Percentiles rank a stretch among this genome's conserved stretches.
Conservation (phyloP, 768 basidiomycete species). For the Collybiopsis luxurians region DNA sequence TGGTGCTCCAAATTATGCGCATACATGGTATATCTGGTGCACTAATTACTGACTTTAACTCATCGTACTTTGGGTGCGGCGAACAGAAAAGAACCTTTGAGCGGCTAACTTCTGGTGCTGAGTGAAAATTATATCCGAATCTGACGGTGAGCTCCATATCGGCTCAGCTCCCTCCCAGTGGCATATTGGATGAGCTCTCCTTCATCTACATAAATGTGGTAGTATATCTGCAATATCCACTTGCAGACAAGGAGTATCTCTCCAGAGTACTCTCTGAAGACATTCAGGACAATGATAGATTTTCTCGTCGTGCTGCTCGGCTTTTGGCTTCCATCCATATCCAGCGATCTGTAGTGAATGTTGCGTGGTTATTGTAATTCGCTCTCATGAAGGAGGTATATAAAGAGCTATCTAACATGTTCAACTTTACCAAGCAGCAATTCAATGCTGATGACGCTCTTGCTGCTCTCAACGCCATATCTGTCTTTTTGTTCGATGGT, state of each 20-base stretch:
- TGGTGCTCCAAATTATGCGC: too few relatives aligned
- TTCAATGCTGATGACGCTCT: constrained; percentile 68
- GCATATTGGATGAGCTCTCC: neutral
- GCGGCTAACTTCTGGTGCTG: too few relatives aligned
- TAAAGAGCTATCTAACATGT: constrained; percentile 19
- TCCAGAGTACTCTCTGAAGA: constrained; percentile 48
- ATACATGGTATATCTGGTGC: too few relatives aligned
- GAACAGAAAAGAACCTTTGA: neutral
- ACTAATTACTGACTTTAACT: too few relatives aligned
- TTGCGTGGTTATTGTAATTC: constrained; percentile 18
- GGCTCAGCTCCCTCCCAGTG: neutral
- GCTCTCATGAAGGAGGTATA: constrained; percentile 23
- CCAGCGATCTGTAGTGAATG: constrained; percentile 23
- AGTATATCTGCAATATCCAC: constrained; percentile 65
- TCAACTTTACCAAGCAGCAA: constrained; percentile 16
- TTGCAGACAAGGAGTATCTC: constrained; percentile 50
- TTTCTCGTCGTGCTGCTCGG: constrained; percentile 56
- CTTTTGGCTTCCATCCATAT: constrained; percentile 60
- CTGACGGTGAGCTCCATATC: neutral
- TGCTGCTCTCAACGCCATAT: constrained; percentile 74
- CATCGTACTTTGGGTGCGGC: neutral
- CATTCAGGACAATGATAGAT: constrained; percentile 41
- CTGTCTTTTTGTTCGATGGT: constrained; percentile 75
- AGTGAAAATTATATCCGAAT: too few relatives aligned
- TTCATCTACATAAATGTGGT: constrained; percentile 55